Conservation (phyloP, 1,284 basidiomycete genomes). For the Cryptococcus sp. region DNA sequence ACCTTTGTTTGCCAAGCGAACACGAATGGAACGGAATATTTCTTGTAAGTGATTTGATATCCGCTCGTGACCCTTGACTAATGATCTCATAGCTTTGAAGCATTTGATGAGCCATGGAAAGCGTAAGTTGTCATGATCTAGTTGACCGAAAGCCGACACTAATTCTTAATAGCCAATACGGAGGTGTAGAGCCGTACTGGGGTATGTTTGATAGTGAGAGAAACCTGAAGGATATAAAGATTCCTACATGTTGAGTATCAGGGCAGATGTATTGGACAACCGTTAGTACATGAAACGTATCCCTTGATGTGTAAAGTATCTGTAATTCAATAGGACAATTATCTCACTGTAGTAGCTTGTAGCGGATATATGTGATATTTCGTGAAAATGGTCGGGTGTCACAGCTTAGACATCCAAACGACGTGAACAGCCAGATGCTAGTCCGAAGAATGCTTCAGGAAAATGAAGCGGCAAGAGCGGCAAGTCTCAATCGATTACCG, state of each 20-base stretch:
- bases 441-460: no score
- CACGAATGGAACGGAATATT: constrained; percentile 71
- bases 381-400: no score
- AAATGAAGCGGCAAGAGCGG: no score
- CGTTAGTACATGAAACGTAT: no score
- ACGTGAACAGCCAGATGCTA: no score
- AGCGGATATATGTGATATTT: no score
- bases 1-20: constrained; percentile 86
- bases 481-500: no score
- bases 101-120: constrained; percentile 84
- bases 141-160: neutral
- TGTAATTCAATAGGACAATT: no score
- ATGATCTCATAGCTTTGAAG: constrained; percentile 51
- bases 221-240: constrained; percentile 49
- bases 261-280: neutral
- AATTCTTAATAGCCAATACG: constrained; percentile 53
- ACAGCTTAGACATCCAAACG: no score
- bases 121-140: constrained; percentile 32
- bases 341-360: no score
- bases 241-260: constrained; percentile 46
- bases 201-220: constrained; percentile 59
- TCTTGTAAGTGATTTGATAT: constrained; percentile 39
- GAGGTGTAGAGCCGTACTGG: constrained; percentile 78
- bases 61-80: neutral
- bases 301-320: no score